Conservation (phyloP, 1,139 yeast species). For the Scheffersomyces insectosa region DNA sequence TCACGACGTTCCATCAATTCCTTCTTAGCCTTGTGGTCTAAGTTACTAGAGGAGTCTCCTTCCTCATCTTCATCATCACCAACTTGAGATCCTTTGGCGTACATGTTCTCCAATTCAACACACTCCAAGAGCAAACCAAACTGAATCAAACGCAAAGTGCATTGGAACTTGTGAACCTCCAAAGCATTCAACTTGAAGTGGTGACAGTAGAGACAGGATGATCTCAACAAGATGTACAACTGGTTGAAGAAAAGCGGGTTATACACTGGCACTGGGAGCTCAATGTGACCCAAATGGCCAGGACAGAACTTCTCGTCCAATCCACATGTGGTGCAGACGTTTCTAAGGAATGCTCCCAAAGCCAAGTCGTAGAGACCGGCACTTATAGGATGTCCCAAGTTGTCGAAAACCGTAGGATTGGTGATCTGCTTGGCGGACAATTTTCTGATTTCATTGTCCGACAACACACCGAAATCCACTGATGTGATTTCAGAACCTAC, state of each 20-base stretch:
- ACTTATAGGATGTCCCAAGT: conserved; percentile 90
- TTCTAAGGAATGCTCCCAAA: conserved; percentile 87
- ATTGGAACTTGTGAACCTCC: conserved; percentile 74
- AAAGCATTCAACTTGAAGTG: conserved; percentile 67
- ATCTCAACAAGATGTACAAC: conserved; percentile 78
- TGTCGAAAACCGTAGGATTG: conserved; percentile 92
- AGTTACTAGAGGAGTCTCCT: conserved; percentile 21
- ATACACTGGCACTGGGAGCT: conserved; percentile 92
- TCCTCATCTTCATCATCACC: conserved; percentile 33
- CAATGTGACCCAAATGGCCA: conserved; percentile 98
- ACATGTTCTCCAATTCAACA: conserved; percentile 66
- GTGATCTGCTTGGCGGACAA: conserved; percentile 93
- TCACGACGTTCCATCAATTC: conserved; percentile 63
- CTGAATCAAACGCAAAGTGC: conserved; percentile 81
- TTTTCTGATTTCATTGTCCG: conserved; percentile 78
- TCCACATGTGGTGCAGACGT: conserved; percentile 94
- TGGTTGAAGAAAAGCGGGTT: conserved; percentile 94
- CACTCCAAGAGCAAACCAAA: conserved; percentile 85
- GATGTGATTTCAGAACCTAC: conserved; percentile 91
- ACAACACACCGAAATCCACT: conserved; percentile 87
- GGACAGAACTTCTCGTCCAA: conserved; percentile 93
- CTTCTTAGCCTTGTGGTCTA: conserved; percentile 41
- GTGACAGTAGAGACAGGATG: conserved; percentile 89
- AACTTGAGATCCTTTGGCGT: conserved; percentile 32
- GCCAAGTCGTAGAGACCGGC: conserved; percentile 95